phyloP scores from a whole-genome alignment of 1,284 basidiomycete genomes.

The Apiotrichum akiyoshidainum region DNA sequence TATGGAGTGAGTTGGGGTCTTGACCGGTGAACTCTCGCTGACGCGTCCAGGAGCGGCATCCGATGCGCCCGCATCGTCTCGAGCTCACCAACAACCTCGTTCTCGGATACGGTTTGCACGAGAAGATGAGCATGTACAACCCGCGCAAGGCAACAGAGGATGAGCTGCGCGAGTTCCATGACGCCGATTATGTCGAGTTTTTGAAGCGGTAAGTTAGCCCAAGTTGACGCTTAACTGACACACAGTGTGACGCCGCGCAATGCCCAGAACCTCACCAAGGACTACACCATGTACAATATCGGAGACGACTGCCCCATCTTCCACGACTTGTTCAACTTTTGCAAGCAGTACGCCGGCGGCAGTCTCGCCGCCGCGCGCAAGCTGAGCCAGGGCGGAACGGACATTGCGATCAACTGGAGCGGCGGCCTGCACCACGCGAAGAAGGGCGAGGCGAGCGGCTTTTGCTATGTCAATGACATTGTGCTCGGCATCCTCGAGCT shows the following conservation, averaged over 20 bases:
- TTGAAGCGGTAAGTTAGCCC: conserved; percentile 66
- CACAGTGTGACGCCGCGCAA: conserved; percentile 44
- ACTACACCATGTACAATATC: conserved; percentile 80
- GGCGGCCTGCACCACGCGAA: conserved; percentile 95
- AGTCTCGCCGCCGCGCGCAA: conserved; percentile 87
- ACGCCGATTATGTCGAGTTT: conserved; percentile 90
- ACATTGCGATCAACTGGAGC: conserved; percentile 97
- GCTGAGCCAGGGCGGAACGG: conserved; percentile 76
- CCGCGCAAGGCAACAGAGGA: conserved; percentile 82
- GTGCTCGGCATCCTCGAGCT: conserved; percentile 90
- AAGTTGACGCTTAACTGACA: not conserved
- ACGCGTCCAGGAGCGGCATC: conserved; percentile 76
- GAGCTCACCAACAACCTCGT: conserved; percentile 94
- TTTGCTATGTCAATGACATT: conserved; percentile 95
- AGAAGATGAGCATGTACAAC: conserved; percentile 91
- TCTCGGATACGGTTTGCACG: conserved; percentile 92
- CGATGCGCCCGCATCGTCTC: conserved; percentile 95
- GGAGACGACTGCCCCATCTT: conserved; percentile 94
- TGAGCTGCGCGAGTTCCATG: conserved; percentile 89
- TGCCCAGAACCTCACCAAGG: conserved; percentile 58
- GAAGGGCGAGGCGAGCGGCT: conserved; percentile 90
- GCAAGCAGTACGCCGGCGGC: conserved; percentile 83
- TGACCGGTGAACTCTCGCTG: not conserved
- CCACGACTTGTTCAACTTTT: conserved; percentile 87
- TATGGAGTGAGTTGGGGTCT: conserved; percentile 67